Evolutionary conservation across 371 early-diverging fungal species (phyloP).

Genomic region (Mucor indicus): DNA sequence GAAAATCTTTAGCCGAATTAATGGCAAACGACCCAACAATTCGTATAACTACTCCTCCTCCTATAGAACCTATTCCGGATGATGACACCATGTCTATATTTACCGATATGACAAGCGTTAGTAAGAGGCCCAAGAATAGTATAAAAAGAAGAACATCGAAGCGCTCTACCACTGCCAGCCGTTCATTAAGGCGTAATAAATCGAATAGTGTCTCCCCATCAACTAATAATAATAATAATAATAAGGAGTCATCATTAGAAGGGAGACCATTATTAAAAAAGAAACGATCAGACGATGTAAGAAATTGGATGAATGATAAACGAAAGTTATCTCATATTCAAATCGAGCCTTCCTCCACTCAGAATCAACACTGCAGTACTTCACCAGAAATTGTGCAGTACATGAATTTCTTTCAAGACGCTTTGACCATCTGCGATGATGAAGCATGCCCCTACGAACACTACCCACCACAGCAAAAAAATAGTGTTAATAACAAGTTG

Average conservation of each 20-base stretch:
- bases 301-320: conserved; percentile 33
- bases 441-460: conserved; percentile 1
- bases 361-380: too few species aligned
- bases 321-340: too few species aligned
- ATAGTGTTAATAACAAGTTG: not conserved
- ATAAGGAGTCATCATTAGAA: conserved; percentile 25
- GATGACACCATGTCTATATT: conserved; percentile 36
- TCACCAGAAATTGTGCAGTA: not conserved
- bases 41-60: conserved; percentile 27
- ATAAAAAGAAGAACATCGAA: conserved; percentile 17
- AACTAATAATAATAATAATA: not conserved
- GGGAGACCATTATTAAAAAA: conserved; percentile 23
- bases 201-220: conserved; percentile 9
- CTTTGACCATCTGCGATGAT: conserved; percentile 12
- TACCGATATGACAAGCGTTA: conserved; percentile 45
- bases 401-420: conserved; percentile 40
- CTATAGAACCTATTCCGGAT: conserved; percentile 46
- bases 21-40: conserved; percentile 29
- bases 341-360: too few species aligned
- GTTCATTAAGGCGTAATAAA: conserved; percentile 1
- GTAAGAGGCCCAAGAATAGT: conserved; percentile 18
- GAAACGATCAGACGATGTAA: conserved; percentile 41
- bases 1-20: conserved; percentile 41
- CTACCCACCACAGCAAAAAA: not conserved
- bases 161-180: conserved; percentile 3